Evolutionary conservation across 768 basidiomycete species (phyloP).

Genomic region (Trametes maxima): DNA sequence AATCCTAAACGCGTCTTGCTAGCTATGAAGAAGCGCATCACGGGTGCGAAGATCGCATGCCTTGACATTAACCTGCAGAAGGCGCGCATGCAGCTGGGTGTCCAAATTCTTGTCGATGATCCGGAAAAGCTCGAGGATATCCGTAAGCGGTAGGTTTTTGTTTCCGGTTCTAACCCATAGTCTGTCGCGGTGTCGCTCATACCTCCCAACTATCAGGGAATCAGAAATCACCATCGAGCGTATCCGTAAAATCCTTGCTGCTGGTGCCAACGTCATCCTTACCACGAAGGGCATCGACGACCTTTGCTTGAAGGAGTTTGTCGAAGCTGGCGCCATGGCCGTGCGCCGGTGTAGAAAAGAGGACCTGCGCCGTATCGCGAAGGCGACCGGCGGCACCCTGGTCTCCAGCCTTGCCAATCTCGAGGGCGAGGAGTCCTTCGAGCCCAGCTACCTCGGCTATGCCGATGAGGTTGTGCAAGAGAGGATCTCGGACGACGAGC

Average conservation of each 20-base stretch:
- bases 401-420: constrained; percentile 93
- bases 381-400: constrained; percentile 93
- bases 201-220: constrained; percentile 57
- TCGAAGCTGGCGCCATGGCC: constrained; percentile 98
- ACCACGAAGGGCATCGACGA: constrained; percentile 99
- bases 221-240: constrained; percentile 95
- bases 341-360: constrained; percentile 98
- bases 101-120: constrained; percentile 96
- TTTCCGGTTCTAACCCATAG: neutral
- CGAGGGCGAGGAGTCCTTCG: constrained; percentile 97
- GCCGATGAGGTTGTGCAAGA: constrained; percentile 98
- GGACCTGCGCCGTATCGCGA: constrained; percentile 94
- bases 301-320: constrained; percentile 96
- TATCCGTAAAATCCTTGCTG: constrained; percentile 91
- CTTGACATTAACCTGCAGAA: constrained; percentile 98
- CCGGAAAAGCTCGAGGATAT: constrained; percentile 97
- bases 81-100: constrained; percentile 94
- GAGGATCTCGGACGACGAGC: constrained; percentile 96
- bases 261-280: constrained; percentile 95
- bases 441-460: constrained; percentile 83
- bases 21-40: constrained; percentile 98
- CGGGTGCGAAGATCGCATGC: constrained; percentile 95
- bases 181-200: neutral
- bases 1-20: neutral
- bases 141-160: constrained; percentile 70